Percentiles rank a stretch among this genome's conserved stretches.
Conservation (phyloP, 2,329 filamentous ascomycete species). For the Parastagonospora nodorum region DNA sequence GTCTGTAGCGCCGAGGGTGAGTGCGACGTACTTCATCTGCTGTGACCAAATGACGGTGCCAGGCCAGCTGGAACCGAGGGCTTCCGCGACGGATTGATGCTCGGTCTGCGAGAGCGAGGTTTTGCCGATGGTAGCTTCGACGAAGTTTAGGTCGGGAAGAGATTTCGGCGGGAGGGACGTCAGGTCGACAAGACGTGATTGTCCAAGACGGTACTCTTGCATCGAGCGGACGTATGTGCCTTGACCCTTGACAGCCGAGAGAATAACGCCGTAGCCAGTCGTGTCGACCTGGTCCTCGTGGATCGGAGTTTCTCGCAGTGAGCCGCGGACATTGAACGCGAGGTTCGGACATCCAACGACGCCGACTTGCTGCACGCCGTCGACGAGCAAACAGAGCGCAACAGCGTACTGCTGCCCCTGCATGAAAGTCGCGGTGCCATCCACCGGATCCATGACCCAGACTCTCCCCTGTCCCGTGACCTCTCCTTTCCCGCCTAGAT, state of each 20-base stretch:
- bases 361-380: slow-evolving; percentile 63
- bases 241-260: slow-evolving; percentile 55
- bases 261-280: slow-evolving; percentile 48
- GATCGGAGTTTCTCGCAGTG: slow-evolving; percentile 23
- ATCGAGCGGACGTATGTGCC: slow-evolving; percentile 51
- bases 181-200: slow-evolving; percentile 38
- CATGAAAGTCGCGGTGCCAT: slow-evolving; percentile 68
- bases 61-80: slow-evolving; percentile 52
- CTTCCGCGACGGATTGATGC: slow-evolving; percentile 45
- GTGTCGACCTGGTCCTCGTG: slow-evolving; percentile 50
- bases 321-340: slow-evolving; percentile 42
- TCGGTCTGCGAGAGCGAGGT: slow-evolving; percentile 43
- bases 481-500: slow-evolving; percentile 61
- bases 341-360: slow-evolving; percentile 68
- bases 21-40: slow-evolving; percentile 60
- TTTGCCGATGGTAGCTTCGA: slow-evolving; percentile 52
- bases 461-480: slow-evolving; percentile 53
- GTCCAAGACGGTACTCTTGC: slow-evolving; percentile 39
- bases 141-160: slow-evolving; percentile 48
- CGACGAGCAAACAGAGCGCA: slow-evolving; percentile 62
- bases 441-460: slow-evolving; percentile 69
- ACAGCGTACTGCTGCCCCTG: slow-evolving; percentile 67
- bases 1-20: slow-evolving; percentile 57
- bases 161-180: slow-evolving; percentile 27
- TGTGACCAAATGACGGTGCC: slow-evolving; percentile 58